Base-by-base conservation (phyloP, 352 stramenopile species). In the Globisporangium okanoganense region DNA sequence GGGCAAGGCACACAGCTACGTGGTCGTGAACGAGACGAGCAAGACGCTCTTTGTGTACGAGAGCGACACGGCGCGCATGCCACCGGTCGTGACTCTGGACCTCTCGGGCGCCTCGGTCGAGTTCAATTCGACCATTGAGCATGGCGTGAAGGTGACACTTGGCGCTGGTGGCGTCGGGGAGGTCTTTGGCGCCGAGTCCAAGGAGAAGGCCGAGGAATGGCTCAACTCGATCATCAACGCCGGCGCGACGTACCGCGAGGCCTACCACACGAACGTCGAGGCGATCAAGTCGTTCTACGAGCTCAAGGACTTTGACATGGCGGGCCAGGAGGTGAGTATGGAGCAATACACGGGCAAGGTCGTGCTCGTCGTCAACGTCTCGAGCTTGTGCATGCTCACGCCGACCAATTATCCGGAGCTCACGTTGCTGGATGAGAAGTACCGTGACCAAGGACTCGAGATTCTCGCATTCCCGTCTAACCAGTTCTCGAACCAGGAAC, bases 401-500 rank as follows among this genome's bases (percentile, higher is more conserved):
- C 64, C 84, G 53, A 55, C 62, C 25, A 72, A 88, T 35, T 90
- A 57, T 20, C 50, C 50, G 7, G 50, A 57, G 22, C 50, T 57
- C 31, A 41, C 50, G 29, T 12, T 79, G 61, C 50, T 57, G n/a
- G 50, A 57, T 20, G 25, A 41, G 13, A 57, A 57, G 35, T 57
- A 57, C 29, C 47, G 67, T n/a, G 60, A 71, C 7, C 58, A 76
- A 8, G 75, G 73, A 13, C 62, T 83, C 20, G 48, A 61, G n/a
- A 61, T 83, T 20, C 56, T 83, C 2, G 75, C 56, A 2, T 81
- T 83, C 57, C 74, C 75, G n/a, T 78, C 64, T 50, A 82, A 85
- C 57, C 75, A 86, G 49, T 88, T 88, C 56, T 67, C 43, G 0
- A 58, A 47, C 9, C 73, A 88, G 50, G 79, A 89, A 59, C 73